Evolutionary conservation across 2,329 filamentous ascomycete species (phyloP).

Genomic region (Aureobasidium uvarum): DNA sequence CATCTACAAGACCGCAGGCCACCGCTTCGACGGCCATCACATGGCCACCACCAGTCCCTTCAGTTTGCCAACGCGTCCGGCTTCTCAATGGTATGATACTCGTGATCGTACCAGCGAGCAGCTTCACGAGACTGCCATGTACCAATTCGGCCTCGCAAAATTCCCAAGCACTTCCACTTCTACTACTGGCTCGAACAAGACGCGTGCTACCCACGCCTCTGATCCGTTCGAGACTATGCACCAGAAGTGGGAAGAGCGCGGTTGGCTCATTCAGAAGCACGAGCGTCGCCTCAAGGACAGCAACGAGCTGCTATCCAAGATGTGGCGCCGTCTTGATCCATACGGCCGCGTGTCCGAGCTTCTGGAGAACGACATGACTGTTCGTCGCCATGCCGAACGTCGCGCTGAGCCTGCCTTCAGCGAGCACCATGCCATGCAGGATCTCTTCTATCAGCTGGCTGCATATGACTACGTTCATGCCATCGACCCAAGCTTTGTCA

Average conservation of each 20-base stretch:
- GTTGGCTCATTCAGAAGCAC: slow-evolving; percentile 12
- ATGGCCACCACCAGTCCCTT: background rate
- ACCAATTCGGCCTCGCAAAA: background rate
- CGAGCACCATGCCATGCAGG: slow-evolving; percentile 2
- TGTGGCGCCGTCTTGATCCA: slow-evolving; percentile 20
- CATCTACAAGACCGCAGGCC: background rate
- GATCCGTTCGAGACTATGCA: background rate
- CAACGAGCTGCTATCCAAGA: slow-evolving; percentile 10
- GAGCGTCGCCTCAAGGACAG: slow-evolving; percentile 16
- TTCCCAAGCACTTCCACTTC: background rate
- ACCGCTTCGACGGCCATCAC: background rate
- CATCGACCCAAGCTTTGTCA: background rate
- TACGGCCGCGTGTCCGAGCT: background rate
- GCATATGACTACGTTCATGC: slow-evolving; percentile 21
- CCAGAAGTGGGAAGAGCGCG: slow-evolving; percentile 18
- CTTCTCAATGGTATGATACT: background rate
- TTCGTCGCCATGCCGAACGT: background rate
- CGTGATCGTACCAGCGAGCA: slow-evolving; percentile 9
- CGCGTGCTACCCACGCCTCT: background rate
- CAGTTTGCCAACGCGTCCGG: background rate
- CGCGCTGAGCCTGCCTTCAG: slow-evolving; percentile 5
- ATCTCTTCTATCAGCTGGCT: background rate
- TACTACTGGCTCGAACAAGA: background rate
- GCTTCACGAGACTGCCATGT: slow-evolving; percentile 10
- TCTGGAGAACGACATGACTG: background rate